These are phyloP conservation scores for Papilionanthe hybrid DNA, from an alignment of 116 monocot genomes.

Conservation along the genomic window DNA sequence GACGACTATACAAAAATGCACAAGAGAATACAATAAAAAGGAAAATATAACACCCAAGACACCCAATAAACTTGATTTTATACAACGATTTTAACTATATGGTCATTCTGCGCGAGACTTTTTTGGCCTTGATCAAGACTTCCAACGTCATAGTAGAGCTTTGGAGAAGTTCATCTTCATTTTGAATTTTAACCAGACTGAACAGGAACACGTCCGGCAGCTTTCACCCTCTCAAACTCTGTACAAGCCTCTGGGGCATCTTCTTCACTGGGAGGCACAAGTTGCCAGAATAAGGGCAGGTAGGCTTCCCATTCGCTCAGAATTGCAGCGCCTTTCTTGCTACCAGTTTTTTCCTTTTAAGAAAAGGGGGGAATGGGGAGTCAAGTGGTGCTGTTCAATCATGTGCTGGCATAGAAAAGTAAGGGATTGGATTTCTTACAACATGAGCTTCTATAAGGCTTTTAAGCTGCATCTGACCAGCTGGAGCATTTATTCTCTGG, in stretches of 20 bases:
- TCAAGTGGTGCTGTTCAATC: too few species aligned
- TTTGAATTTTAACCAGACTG: slow-evolving; percentile 40
- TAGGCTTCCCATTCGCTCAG: slow-evolving; percentile 94
- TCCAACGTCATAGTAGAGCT: too few species aligned
- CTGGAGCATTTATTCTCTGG: slow-evolving; percentile 96
- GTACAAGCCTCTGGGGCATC: slow-evolving; percentile 90
- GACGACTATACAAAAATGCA: too few species aligned
- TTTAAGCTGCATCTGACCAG: slow-evolving; percentile 98
- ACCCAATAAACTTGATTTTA: too few species aligned
- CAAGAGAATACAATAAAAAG: too few species aligned
- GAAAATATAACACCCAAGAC: too few species aligned
- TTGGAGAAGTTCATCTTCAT: too few species aligned
- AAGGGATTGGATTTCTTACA: slow-evolving; percentile 45
- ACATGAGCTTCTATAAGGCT: slow-evolving; percentile 97
- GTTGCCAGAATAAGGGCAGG: slow-evolving; percentile 93
- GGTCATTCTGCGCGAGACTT: too few species aligned
- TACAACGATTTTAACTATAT: too few species aligned
- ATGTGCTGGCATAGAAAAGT: not conserved
- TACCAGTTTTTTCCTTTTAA: slow-evolving; percentile 93
- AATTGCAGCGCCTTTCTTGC: slow-evolving; percentile 64
- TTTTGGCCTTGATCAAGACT: too few species aligned
- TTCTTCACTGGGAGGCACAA: slow-evolving; percentile 98
- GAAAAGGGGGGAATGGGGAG: not conserved
- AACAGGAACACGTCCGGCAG: slow-evolving; percentile 36
- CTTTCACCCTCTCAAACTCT: slow-evolving; percentile 62